Conservation (phyloP, 257 asterid genomes). For the Scutellaria barbata region DNA sequence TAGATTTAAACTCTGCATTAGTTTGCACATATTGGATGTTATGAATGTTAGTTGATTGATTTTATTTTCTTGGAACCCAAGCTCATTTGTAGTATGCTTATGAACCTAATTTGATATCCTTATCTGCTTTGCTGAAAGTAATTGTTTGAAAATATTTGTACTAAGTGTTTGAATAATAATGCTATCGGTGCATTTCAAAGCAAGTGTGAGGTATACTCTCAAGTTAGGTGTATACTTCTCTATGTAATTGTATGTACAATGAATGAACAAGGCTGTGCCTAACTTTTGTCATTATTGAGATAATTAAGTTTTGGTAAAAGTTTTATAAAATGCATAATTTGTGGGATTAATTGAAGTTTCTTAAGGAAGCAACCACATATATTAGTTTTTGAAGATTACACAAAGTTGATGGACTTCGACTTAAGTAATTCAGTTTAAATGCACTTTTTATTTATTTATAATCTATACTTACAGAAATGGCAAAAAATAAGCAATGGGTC, state of each 20-base stretch:
- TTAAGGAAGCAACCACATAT: not conserved
- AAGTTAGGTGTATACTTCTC: conserved; percentile 10
- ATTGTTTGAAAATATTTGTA: conserved; percentile 3
- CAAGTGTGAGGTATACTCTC: not conserved
- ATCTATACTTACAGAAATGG: not conserved
- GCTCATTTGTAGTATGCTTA: not conserved
- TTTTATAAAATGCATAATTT: not conserved
- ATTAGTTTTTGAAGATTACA: not conserved
- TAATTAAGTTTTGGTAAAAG: too few relatives aligned
- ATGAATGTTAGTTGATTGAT: not conserved
- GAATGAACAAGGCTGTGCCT: conserved; percentile 18
- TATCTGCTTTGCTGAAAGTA: conserved; percentile 25
- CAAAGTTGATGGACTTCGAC: not conserved
- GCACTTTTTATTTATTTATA: not conserved
- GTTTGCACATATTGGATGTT: conserved; percentile 21
- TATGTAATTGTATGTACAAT: too few relatives aligned
- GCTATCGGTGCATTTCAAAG: not conserved
- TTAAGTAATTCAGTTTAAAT: not conserved
- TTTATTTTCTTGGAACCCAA: conserved; percentile 1
- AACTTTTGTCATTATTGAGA: not conserved
- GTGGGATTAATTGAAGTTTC: not conserved
- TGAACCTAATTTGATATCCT: conserved; percentile 6
- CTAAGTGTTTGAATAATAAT: not conserved
- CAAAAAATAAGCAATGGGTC: not conserved
- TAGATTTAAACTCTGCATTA: not conserved